Percentiles rank a stretch among this genome's conserved stretches.
Evolutionary conservation across 202 grass and related monocot species (phyloP).

Genomic region (Dendrocalamus latiflorus): DNA sequence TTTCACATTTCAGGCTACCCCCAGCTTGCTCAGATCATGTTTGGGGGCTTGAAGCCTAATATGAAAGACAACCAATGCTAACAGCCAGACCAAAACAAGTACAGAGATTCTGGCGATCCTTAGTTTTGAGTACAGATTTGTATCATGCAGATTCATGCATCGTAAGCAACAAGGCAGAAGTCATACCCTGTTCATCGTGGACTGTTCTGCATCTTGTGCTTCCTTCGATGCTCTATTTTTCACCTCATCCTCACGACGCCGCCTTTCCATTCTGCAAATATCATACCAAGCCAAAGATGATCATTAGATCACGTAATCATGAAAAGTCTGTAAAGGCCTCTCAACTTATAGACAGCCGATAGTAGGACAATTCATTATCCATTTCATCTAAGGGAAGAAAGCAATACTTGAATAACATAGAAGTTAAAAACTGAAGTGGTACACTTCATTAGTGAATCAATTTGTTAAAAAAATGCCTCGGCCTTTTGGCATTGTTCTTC

Average conservation of each 20-base stretch:
- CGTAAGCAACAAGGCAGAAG: slow-evolving; percentile 15
- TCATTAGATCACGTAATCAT: slow-evolving; percentile 14
- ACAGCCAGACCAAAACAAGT: not conserved
- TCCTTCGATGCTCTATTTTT: slow-evolving; percentile 74
- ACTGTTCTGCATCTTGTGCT: slow-evolving; percentile 75
- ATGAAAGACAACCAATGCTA: slow-evolving; percentile 19
- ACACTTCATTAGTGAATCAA: not conserved
- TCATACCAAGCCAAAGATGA: slow-evolving; percentile 23
- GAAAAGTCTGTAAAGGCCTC: too few relatives aligned
- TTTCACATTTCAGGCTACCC: too few relatives aligned
- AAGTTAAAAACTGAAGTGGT: not conserved
- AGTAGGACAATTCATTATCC: slow-evolving; percentile 7
- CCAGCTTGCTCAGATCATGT: slow-evolving; percentile 60
- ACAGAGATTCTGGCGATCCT: not conserved
- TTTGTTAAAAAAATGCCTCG: slow-evolving; percentile 11
- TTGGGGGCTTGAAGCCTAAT: slow-evolving; percentile 76
- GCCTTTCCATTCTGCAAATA: slow-evolving; percentile 89
- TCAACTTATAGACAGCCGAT: not conserved
- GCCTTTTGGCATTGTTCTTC: not conserved
- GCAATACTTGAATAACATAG: not conserved
- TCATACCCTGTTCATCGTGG: slow-evolving; percentile 47
- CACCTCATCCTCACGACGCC: slow-evolving; percentile 86
- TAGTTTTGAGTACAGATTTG: not conserved
- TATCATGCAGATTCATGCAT: not conserved
- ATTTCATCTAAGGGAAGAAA: not conserved